Base-by-base conservation (phyloP, 73 alveolate species). In the Effrenium voratum region DNA sequence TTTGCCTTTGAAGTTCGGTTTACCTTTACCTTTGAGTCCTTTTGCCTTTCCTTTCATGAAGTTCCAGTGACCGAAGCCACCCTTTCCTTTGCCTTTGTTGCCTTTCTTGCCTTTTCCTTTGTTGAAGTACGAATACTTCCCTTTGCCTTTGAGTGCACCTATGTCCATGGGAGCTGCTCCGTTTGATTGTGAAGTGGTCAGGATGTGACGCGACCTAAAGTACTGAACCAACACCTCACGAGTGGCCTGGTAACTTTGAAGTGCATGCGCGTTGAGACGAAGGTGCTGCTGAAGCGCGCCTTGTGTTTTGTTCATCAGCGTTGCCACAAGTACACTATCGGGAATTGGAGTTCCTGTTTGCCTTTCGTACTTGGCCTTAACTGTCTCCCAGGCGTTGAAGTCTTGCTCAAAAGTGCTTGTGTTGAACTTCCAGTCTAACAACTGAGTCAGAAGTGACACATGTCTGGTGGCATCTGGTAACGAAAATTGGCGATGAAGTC, bases 1-100 rank as follows among this genome's bases (percentile, higher is more conserved):
- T 72, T 72, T 34, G 55, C 86, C 86, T 75, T 75, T 75, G 59
- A n/a, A n/a, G n/a, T n/a, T n/a, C n/a, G n/a, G n/a, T n/a, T n/a
- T n/a, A n/a, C n/a, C n/a, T n/a, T n/a, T n/a, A n/a, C 0, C 19
- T 57, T 32, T 32, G 19, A 19, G 1, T 55, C 47, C 15, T 26
- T 47, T 47, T 6, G 47, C 72, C 26, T 81, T 46, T 19, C 72
- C 73, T 81, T 81, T 82, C 76, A 82, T 49, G 92, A 79, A 79
- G 92, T 81, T 1, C 68, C 92, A 47, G 28, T 5, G 92, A 38
- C 68, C 32, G 15, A 34, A 32, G 40, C 36, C 28, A 5, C 36
- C 36, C 34, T 63, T 63, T 4, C 34, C 34, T 63, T 38, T 38
- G 13, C 28, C 28, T 32, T 46, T 46, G 87, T 76, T 41, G 12